phyloP scores from a whole-genome alignment of 1,284 basidiomycete genomes.

The Ganoderma boninense region DNA sequence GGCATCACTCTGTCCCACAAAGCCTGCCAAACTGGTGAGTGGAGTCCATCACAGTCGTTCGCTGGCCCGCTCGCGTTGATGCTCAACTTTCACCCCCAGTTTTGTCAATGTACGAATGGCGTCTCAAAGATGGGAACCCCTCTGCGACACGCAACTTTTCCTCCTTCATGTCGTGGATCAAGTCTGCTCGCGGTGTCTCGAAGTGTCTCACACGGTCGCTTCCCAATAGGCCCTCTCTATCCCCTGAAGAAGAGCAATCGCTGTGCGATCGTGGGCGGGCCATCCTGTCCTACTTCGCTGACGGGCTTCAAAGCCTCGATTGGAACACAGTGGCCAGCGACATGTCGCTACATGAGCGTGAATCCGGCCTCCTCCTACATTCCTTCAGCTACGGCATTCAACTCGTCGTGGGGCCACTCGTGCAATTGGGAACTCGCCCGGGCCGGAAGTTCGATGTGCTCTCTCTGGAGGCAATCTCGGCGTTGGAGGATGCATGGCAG shows the following conservation, averaged over 20 bases:
- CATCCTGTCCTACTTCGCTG: background rate
- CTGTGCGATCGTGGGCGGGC: background rate
- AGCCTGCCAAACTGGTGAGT: background rate
- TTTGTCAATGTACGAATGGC: background rate
- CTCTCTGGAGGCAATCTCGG: background rate
- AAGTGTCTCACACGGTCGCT: background rate
- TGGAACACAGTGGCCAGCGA: background rate
- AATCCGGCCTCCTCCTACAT: constrained; percentile 1
- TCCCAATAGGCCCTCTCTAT: background rate
- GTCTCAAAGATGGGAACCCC: background rate
- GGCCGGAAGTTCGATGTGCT: background rate
- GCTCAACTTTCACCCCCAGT: background rate
- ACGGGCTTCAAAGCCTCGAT: background rate
- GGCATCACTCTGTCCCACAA: background rate
- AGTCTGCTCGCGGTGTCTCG: background rate
- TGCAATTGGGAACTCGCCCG: background rate
- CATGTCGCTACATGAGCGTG: background rate
- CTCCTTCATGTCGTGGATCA: constrained; percentile 1
- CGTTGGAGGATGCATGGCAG: background rate
- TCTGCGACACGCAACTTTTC: background rate
- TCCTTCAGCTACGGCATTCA: constrained; percentile 5
- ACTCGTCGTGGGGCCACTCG: background rate
- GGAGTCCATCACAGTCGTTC: too few species aligned
- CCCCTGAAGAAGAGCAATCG: background rate
- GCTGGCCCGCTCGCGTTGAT: background rate